These are phyloP conservation scores for Thyridium curvatum DNA, from an alignment of 2,329 filamentous ascomycete genomes.

Conservation along the genomic window DNA sequence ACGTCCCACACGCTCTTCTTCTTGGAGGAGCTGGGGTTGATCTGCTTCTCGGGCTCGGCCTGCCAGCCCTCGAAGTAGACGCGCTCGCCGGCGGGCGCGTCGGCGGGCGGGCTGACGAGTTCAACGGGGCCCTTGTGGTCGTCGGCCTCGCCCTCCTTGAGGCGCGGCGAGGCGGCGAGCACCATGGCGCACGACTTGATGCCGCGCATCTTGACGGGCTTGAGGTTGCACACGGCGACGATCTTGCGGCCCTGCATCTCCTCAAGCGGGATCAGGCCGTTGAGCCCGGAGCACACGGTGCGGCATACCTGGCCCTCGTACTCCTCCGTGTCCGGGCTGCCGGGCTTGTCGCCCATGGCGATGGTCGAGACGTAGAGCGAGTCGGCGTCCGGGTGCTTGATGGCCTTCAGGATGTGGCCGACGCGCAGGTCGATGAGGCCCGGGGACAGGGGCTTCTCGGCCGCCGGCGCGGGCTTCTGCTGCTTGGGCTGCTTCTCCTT, in stretches of 20 bases:
- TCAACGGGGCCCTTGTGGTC: slow-evolving; percentile 89
- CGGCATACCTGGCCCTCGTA: slow-evolving; percentile 87
- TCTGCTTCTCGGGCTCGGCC: slow-evolving; percentile 83
- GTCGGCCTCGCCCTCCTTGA: slow-evolving; percentile 75
- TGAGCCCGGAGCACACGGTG: slow-evolving; percentile 94
- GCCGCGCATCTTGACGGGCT: slow-evolving; percentile 98
- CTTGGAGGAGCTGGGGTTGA: slow-evolving; percentile 59
- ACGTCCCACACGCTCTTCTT: slow-evolving; percentile 99
- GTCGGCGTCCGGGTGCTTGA: slow-evolving; percentile 95
- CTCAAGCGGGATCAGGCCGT: slow-evolving; percentile 84
- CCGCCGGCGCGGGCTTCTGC: slow-evolving; percentile 59
- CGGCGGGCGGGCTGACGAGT: slow-evolving; percentile 77
- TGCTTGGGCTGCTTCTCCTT: slow-evolving; percentile 81
- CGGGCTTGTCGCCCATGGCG: slow-evolving; percentile 81
- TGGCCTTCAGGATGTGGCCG: slow-evolving; percentile 92
- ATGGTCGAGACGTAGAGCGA: slow-evolving; percentile 94
- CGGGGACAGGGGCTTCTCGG: slow-evolving; percentile 76
- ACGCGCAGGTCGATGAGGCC: slow-evolving; percentile 90
- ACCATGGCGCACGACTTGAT: slow-evolving; percentile 80
- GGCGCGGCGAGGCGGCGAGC: slow-evolving; percentile 80
- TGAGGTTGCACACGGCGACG: slow-evolving; percentile 93
- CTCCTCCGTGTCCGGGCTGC: slow-evolving; percentile 82
- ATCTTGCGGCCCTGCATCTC: slow-evolving; percentile 98
- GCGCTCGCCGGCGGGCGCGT: slow-evolving; percentile 73
- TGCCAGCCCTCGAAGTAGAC: slow-evolving; percentile 94